Conservation (phyloP, 169 alveolate genomes). For the Cryptosporidium bovis region DNA sequence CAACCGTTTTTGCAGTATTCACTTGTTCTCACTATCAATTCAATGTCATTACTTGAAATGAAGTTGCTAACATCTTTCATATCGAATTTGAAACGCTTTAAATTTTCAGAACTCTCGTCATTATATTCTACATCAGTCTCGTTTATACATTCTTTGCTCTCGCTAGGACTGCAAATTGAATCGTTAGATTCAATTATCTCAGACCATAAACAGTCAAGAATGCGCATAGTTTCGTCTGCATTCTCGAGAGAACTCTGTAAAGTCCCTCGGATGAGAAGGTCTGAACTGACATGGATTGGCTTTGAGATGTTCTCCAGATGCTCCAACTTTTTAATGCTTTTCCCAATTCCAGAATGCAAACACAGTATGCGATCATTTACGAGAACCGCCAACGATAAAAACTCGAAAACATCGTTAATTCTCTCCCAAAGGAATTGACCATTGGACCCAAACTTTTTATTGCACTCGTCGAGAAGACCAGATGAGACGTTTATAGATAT, state of each 20-base stretch:
- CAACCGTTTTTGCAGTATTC: conserved; percentile 79
- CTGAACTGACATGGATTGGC: conserved; percentile 79
- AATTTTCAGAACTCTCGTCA: not conserved
- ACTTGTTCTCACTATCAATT: conserved; percentile 78
- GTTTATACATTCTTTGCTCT: conserved; percentile 71
- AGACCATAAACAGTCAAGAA: conserved; percentile 82
- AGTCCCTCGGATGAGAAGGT: conserved; percentile 29
- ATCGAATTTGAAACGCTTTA: conserved; percentile 52
- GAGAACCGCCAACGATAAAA: conserved; percentile 78
- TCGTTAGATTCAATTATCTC: conserved; percentile 78
- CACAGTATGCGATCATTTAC: conserved; percentile 79
- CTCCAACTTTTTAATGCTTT: conserved; percentile 75
- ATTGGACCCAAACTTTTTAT: conserved; percentile 35
- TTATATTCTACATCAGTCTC: conserved; percentile 67
- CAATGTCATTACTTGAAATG: conserved; percentile 76
- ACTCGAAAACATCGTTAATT: conserved; percentile 81
- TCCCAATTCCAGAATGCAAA: conserved; percentile 82
- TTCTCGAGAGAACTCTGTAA: not conserved
- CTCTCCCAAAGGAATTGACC: conserved; percentile 77
- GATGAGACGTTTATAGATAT: conserved; percentile 48
- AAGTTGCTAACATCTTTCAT: conserved; percentile 78
- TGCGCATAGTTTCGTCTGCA: conserved; percentile 59
- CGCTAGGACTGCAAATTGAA: conserved; percentile 28
- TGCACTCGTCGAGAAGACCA: conserved; percentile 73
- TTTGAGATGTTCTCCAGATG: conserved; percentile 77